A percentile compares a stretch with the other conserved stretches of the same genome.
These are phyloP conservation scores for Teratosphaeria viscida DNA, from an alignment of 2,329 filamentous ascomycete genomes.

Conservation along the genomic window DNA sequence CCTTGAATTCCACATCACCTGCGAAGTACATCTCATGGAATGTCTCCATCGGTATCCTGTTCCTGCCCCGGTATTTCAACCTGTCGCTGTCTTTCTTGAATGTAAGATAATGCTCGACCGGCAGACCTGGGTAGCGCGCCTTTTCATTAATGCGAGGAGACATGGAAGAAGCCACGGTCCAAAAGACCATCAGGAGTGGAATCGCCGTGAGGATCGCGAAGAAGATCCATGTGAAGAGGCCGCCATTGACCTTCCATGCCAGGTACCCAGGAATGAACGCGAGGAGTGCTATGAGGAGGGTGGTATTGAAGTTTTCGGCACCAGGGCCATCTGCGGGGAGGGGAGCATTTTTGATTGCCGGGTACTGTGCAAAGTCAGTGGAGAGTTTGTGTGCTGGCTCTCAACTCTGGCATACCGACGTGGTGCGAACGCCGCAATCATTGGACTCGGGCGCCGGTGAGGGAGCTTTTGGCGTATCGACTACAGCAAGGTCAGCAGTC, in stretches of 20 bases:
- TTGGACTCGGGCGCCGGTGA: conserved; percentile 40
- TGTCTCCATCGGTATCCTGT: conserved; percentile 80
- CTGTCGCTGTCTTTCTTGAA: conserved; percentile 57
- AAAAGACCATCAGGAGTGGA: conserved; percentile 73
- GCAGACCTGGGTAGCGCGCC: conserved; percentile 71
- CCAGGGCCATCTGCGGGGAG: conserved; percentile 82
- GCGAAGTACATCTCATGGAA: conserved; percentile 99
- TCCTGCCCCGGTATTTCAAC: conserved; percentile 62
- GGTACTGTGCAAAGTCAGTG: conserved; percentile 47
- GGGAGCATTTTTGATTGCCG: conserved; percentile 86
- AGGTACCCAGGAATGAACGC: conserved; percentile 66
- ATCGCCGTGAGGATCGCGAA: conserved; percentile 68
- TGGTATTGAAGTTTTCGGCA: conserved; percentile 79
- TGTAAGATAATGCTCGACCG: conserved; percentile 80
- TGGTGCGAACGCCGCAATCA: conserved; percentile 52
- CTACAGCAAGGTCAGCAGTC: conserved; percentile 26
- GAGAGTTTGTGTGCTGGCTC: not conserved
- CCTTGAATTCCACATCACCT: conserved; percentile 89
- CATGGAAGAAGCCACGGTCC: conserved; percentile 67
- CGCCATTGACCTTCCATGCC: conserved; percentile 73
- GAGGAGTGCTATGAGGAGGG: conserved; percentile 60
- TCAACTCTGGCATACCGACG: conserved; percentile 40
- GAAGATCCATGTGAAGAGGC: conserved; percentile 79
- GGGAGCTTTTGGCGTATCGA: conserved; percentile 51
- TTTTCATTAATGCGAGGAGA: conserved; percentile 90